These are phyloP conservation scores for Prunus padus DNA, from an alignment of 306 rosid genomes.

Conservation along the genomic window DNA sequence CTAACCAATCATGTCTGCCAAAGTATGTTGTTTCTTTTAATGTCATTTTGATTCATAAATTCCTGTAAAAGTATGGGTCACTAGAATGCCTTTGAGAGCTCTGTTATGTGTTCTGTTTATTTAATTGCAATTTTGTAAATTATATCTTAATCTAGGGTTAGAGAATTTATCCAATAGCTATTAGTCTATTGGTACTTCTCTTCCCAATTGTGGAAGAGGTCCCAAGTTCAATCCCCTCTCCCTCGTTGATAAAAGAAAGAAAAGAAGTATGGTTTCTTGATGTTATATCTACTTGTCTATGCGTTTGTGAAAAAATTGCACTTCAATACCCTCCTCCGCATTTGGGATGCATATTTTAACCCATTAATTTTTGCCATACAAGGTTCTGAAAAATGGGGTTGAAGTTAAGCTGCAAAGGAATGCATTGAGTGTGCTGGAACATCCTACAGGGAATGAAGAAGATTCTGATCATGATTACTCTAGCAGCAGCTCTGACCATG, in stretches of 20 bases:
- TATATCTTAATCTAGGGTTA: not conserved
- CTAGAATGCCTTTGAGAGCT: not conserved
- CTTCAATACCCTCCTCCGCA: not conserved
- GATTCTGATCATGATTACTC: constrained; percentile 48
- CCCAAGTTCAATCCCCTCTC: too few species aligned
- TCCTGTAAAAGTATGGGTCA: not conserved
- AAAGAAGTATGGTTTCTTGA: not conserved
- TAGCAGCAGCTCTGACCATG: constrained; percentile 60
- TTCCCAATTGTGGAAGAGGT: not conserved
- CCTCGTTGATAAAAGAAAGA: too few species aligned
- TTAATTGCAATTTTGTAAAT: not conserved
- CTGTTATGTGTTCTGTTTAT: not conserved
- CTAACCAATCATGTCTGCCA: constrained; percentile 9
- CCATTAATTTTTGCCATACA: constrained; percentile 6
- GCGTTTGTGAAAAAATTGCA: not conserved
- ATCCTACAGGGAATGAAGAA: constrained; percentile 59
- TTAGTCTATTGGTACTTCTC: not conserved
- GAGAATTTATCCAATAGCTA: not conserved
- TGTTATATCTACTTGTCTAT: not conserved
- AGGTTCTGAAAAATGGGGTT: constrained; percentile 73
- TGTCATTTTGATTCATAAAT: not conserved
- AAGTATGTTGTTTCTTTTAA: not conserved
- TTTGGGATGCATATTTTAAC: not conserved
- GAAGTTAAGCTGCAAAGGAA: constrained; percentile 78
- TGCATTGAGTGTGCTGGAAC: constrained; percentile 72